Evolutionary conservation across 441 rosid genomes (phyloP), one percentile per base, ranked within the genome.

Genomic region (Corymbia citriodora): DNA sequence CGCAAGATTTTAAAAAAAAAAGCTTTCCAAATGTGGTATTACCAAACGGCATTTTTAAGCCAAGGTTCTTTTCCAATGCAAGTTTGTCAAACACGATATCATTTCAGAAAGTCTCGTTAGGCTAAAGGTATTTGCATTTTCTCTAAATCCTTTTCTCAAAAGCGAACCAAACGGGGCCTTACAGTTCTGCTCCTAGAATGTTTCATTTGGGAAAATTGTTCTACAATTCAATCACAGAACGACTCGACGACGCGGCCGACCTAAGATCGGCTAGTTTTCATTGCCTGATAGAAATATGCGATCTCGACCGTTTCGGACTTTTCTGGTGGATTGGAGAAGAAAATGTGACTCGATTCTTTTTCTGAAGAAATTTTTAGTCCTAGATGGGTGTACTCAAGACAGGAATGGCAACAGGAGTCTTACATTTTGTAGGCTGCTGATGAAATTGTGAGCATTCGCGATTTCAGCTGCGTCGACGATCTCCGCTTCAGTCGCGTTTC

Each of bases 401-500:
- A 31, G 54, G 82, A 52, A n/a, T 27, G n/a, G 49, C 45, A 61
- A 61, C 14, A 25, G 29, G 52, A 90, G 17, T 40, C 55, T 82
- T 53, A 90, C 91, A 87, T 87, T 57, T 68, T 87, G 89, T 27
- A 90, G 82, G 91, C 89, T 40, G 57, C 91, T 87, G 65, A 90
- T 87, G 91, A 90, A 90, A 79, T 52, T 90, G 40, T 86, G 88
- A 45, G 91, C 91, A 36, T 74, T 74, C 12, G 85, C 85, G 8
- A 17, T 74, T 88, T 93, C 94, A 45, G 97, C 92, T 1, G 97
- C 96, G 6, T 94, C 89, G 74, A 93, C n/a, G 55, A 95, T 93
- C 74, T 95, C 97, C 36, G 94, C 91, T 86, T 95, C 96, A 3
- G 93, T 91, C 2, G 94, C 92, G 12, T 93, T 90, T 10, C 96